These are phyloP conservation scores for Xylaria acuta DNA, from an alignment of 495 filamentous ascomycete genomes.

Conservation along the genomic window DNA sequence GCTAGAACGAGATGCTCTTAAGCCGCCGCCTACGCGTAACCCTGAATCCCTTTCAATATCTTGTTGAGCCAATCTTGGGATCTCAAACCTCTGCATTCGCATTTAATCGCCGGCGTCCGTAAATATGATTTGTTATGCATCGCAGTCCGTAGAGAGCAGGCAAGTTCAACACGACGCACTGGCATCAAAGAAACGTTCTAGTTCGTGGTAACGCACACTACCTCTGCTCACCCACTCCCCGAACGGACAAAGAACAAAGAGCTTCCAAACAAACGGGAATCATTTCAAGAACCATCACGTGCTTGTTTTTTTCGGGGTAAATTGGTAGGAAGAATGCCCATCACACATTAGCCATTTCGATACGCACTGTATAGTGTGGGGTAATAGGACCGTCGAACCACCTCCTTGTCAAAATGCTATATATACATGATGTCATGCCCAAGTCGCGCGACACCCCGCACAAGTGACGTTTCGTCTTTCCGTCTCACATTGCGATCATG, in stretches of 20 bases:
- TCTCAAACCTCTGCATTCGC: background rate
- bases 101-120: background rate
- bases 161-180: background rate
- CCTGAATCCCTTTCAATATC: background rate
- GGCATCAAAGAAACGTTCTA: background rate
- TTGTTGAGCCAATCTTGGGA: background rate
- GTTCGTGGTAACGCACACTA: background rate
- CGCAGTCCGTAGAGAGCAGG: background rate
- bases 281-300: background rate
- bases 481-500: constrained; percentile 2
- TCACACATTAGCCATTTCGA: background rate
- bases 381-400: background rate
- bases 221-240: background rate
- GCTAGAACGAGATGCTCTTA: background rate
- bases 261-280: background rate
- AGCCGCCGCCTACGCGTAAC: background rate
- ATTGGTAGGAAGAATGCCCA: background rate
- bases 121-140: background rate
- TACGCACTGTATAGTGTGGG: constrained; percentile 12
- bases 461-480: background rate
- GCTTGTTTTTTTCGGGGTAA: background rate
- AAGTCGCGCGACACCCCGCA: constrained; percentile 21
- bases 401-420: background rate
- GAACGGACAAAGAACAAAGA: background rate
- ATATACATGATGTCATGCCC: constrained; percentile 22